Conservation (phyloP, 805 yeast genomes). For the Dipodascopsis uninucleata region DNA sequence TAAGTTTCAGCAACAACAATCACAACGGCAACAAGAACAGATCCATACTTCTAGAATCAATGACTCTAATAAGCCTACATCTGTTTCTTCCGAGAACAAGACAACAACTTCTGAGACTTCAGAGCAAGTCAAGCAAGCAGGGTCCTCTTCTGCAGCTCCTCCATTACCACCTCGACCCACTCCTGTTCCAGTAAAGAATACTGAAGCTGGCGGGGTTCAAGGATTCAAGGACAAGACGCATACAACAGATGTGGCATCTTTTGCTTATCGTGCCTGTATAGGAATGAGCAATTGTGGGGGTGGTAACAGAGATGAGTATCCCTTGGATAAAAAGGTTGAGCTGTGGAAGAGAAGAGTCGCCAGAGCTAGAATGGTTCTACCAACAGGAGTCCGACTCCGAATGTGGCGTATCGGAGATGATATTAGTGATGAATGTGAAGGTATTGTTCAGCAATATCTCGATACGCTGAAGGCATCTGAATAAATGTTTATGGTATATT, state of each 20-base stretch:
- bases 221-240: conserved; percentile 2
- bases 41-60: background rate
- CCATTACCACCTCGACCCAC: conserved; percentile 21
- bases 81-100: background rate
- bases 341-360: conserved; percentile 54
- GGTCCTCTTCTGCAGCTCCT: too few species aligned
- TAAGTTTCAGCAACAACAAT: conserved; percentile 1
- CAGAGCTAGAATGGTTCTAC: conserved; percentile 43
- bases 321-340: conserved; percentile 49
- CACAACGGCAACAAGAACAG: background rate
- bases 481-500: too few species aligned
- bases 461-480: conserved; percentile 7
- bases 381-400: conserved; percentile 40
- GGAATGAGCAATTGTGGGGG: conserved; percentile 3
- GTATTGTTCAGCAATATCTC: conserved; percentile 19
- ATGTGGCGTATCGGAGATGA: conserved; percentile 47
- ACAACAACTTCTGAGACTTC: too few species aligned
- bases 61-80: background rate
- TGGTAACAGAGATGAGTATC: conserved; percentile 2
- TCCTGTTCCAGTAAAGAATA: too few species aligned
- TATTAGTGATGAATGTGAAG: conserved; percentile 37
- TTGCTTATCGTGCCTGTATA: conserved; percentile 21
- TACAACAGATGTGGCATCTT: conserved; percentile 15
- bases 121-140: too few species aligned
- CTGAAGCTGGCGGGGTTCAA: conserved; percentile 3